Base-by-base conservation (phyloP, 768 basidiomycete species). In the Xanthoconium stramineum region DNA sequence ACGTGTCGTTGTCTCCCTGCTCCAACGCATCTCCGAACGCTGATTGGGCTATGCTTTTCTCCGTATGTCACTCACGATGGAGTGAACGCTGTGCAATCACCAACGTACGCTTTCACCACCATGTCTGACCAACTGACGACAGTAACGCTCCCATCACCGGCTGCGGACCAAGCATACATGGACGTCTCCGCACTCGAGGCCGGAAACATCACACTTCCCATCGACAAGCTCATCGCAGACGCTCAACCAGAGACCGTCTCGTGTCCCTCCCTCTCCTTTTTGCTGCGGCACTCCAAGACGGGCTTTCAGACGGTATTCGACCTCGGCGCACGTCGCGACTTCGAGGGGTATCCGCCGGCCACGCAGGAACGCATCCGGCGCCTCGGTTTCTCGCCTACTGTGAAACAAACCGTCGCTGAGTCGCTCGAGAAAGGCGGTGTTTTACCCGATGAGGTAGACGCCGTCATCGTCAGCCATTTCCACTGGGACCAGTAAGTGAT, bases 121-220 rank as follows among this genome's bases (percentile, higher is more conserved):
- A 24, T 24, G 24, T 24, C 24, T 24, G 24, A 24, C 24, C 24
- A 24, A 24, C 24, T 35, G 12, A 12, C 33, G 33, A 35, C 33
- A 12, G 4, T 67, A 15, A 14, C 37, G 37, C 37, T 14, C 15
- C 37, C 37, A 13, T 13, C 14, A 14, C 14, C 37, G 37, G 13
- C 37, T 14, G 3, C 62, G 0, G 67, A 76, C 50, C 84, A 85
- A 61, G 69, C 83, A 0, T 84, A 77, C 61, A 78, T 80, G 55
- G 60, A 75, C 30, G 76, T 85, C 36, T 86, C 84, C 39, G 83
- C 79, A 0, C 74, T 86, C 35, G 81, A 83, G 58, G 78, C 75
- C 1, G 84, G 83, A 6, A 59, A 72, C 11, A 66, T 85, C 6
- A 61, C 60, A 24, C 59, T 83, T 10, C 63, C 74, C 0, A 61